These are phyloP conservation scores for Takashimella tepidaria DNA, from an alignment of 1,284 basidiomycete genomes.

Conservation along the genomic window DNA sequence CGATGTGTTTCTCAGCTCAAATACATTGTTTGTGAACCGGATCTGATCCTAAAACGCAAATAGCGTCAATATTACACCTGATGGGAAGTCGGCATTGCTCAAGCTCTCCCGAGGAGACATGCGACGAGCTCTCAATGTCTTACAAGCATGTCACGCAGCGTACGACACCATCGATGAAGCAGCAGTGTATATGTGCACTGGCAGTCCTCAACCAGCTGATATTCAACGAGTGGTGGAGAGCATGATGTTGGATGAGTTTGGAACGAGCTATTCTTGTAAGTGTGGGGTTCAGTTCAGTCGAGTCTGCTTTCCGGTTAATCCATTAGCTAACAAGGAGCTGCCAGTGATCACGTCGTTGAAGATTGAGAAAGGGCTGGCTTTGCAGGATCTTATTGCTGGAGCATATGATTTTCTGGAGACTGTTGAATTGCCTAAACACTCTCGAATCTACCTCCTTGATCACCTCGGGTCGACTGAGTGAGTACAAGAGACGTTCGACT, in stretches of 20 bases:
- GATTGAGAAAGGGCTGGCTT: conserved; percentile 83
- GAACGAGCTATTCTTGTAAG: conserved; percentile 81
- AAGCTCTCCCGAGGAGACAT: conserved; percentile 95
- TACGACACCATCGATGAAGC: conserved; percentile 83
- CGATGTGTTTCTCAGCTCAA: neutral
- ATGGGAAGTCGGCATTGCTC: conserved; percentile 82
- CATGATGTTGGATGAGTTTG: conserved; percentile 96
- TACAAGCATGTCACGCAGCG: conserved; percentile 97
- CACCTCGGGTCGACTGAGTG: conserved; percentile 86
- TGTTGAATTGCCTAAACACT: conserved; percentile 76
- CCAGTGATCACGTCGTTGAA: conserved; percentile 83
- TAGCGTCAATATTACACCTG: conserved; percentile 79
- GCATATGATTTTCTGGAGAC: conserved; percentile 86
- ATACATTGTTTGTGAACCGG: no score
- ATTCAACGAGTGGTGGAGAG: conserved; percentile 89
- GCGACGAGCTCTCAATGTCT: conserved; percentile 90
- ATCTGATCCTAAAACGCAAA: no score
- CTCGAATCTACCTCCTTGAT: conserved; percentile 87
- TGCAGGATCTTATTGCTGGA: conserved; percentile 92
- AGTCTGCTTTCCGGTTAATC: no score
- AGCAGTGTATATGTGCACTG: conserved; percentile 95
- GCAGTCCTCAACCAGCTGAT: conserved; percentile 89
- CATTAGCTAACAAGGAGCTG: no score
- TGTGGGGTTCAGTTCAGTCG: no score
- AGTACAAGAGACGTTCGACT: conserved; percentile 35